phyloP scores from a whole-genome alignment of 805 yeast species.

The Scheffersomyces coipomensis region DNA sequence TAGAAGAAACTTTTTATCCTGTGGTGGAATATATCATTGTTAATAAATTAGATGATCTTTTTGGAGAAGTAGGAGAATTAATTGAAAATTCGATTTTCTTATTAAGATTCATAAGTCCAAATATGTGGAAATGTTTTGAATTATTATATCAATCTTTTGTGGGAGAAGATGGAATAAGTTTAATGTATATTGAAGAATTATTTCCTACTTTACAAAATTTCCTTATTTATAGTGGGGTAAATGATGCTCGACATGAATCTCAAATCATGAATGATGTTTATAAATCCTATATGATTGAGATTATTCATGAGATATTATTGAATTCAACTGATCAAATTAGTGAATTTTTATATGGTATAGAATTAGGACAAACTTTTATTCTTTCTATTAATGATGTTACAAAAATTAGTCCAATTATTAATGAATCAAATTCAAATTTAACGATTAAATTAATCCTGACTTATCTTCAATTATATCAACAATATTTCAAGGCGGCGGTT shows the following conservation, averaged over 20 bases:
- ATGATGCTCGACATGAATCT: slow-evolving; percentile 42
- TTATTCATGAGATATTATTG: slow-evolving; percentile 3
- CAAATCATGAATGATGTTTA: slow-evolving; percentile 54
- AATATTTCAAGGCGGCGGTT: too few species aligned
- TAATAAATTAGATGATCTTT: slow-evolving; percentile 68
- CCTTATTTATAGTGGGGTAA: slow-evolving; percentile 48
- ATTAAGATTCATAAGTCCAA: slow-evolving; percentile 47
- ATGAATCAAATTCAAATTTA: too few species aligned
- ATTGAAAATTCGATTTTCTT: slow-evolving; percentile 47
- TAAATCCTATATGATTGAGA: too few species aligned
- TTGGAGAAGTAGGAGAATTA: slow-evolving; percentile 74
- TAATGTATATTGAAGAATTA: slow-evolving; percentile 72
- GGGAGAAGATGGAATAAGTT: slow-evolving; percentile 39
- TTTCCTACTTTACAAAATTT: slow-evolving; percentile 73
- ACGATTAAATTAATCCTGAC: neutral
- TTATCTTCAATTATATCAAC: slow-evolving; percentile 7
- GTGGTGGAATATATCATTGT: slow-evolving; percentile 65
- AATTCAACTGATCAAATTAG: slow-evolving; percentile 30
- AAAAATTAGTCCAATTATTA: too few species aligned
- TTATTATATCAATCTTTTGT: slow-evolving; percentile 32
- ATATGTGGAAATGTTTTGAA: slow-evolving; percentile 73
- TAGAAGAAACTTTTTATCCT: slow-evolving; percentile 70
- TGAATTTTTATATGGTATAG: slow-evolving; percentile 60
- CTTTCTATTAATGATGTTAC: slow-evolving; percentile 26
- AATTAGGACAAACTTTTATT: slow-evolving; percentile 62